Conservation (phyloP, 108 stramenopile species). For the Chaetoceros muelleri region DNA sequence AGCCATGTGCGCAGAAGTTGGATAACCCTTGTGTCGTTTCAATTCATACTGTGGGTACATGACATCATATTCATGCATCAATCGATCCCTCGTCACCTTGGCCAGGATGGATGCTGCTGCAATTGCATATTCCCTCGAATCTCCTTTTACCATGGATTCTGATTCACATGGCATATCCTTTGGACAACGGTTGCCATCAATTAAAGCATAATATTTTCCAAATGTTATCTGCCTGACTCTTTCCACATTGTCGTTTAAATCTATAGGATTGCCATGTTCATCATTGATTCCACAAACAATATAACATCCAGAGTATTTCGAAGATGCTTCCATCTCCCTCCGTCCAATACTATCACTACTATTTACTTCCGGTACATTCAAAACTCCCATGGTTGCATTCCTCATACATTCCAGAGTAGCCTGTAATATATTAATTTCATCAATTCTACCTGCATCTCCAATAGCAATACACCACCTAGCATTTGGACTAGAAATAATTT, state of each 20-base stretch:
- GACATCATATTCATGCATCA: slow-evolving; percentile 87
- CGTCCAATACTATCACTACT: not conserved
- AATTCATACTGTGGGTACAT: slow-evolving; percentile 81
- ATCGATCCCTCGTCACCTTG: slow-evolving; percentile 92
- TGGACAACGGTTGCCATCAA: slow-evolving; percentile 82
- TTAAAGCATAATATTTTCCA: slow-evolving; percentile 35
- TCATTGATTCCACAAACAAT: slow-evolving; percentile 28
- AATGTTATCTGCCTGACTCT: not conserved
- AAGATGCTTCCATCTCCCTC: slow-evolving; percentile 15
- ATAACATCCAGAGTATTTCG: slow-evolving; percentile 41
- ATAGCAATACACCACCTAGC: slow-evolving; percentile 76
- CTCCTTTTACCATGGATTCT: slow-evolving; percentile 82
- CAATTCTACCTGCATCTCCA: slow-evolving; percentile 80
- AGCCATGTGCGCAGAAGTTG: slow-evolving; percentile 72
- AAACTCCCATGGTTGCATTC: slow-evolving; percentile 37
- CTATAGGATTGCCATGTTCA: not conserved
- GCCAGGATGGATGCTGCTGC: slow-evolving; percentile 94
- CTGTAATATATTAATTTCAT: slow-evolving; percentile 96
- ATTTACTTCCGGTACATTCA: slow-evolving; percentile 9
- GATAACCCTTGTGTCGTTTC: slow-evolving; percentile 93
- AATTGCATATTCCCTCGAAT: slow-evolving; percentile 78
- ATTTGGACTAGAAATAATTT: slow-evolving; percentile 25
- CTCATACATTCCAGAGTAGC: slow-evolving; percentile 89
- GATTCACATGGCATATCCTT: slow-evolving; percentile 62
- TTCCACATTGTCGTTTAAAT: not conserved